phyloP scores from a whole-genome alignment of 139 green algal genomes.

The Micractinium sp. region DNA sequence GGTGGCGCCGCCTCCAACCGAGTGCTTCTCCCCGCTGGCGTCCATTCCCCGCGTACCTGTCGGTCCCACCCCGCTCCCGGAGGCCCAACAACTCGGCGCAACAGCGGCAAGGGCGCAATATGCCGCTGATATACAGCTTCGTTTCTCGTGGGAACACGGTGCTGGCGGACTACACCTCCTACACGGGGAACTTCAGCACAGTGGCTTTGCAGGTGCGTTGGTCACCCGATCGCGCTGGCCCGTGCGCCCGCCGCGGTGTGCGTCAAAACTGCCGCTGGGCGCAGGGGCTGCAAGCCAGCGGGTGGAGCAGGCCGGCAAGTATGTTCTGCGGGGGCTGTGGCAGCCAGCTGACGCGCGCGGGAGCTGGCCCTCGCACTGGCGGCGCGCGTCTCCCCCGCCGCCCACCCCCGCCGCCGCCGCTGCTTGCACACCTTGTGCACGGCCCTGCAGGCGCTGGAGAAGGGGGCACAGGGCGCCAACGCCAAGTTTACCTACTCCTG shows the following conservation, averaged over 20 bases:
- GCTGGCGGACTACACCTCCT: conserved; percentile 92
- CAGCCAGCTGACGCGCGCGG: not conserved
- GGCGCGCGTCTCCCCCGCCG: not conserved
- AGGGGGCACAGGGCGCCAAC: conserved; percentile 58
- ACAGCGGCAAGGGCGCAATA: too few relatives aligned
- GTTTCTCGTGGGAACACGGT: conserved; percentile 75
- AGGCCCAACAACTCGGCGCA: too few relatives aligned
- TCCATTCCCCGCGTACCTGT: too few relatives aligned
- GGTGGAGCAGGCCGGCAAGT: not conserved
- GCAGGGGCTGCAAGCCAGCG: not conserved
- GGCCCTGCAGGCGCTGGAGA: conserved; percentile 55
- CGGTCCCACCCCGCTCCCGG: too few relatives aligned
- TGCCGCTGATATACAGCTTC: conserved; percentile 82
- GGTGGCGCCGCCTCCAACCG: too few relatives aligned
- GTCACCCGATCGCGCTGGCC: not conserved
- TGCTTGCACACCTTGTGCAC: not conserved
- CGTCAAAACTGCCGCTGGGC: not conserved
- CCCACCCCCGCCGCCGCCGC: not conserved
- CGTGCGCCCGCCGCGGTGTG: not conserved
- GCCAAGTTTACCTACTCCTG: conserved; percentile 71
- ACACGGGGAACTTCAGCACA: conserved; percentile 91
- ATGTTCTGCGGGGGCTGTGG: not conserved
- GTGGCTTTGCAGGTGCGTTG: conserved; percentile 79
- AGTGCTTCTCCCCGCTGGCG: too few relatives aligned
- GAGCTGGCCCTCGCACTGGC: not conserved